Base-by-base conservation (phyloP, 2,329 filamentous ascomycete species). In the Pseudopyrenochaeta lycopersici region DNA sequence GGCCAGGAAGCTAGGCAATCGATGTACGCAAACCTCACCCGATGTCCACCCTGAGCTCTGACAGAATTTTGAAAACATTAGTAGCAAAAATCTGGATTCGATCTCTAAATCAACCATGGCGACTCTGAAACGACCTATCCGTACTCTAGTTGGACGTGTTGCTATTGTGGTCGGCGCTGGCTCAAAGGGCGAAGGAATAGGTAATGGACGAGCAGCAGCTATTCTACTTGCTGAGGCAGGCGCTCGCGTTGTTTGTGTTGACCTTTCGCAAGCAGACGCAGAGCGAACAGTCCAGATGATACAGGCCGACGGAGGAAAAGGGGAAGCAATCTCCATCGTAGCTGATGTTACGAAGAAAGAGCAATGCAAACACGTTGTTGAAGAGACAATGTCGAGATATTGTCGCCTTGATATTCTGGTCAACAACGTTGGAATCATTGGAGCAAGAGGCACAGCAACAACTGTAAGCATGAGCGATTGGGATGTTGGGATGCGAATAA, bases 211-310 rank as follows among this genome's bases (percentile, higher is more conserved):
- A 23, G 87, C 90, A 1, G 84, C 87, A 1, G 89, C 90, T 1
- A 82, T 92, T 14, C 80, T 93, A 0, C 93, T 89, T 60, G 90
- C 90, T 23, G 87, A 90, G 80, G 90, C 93, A 74, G 90, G 90
- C 4, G 89, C 89, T 15, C 85, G 89, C 52, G 84, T 83, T 29
- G 79, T 88, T 46, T 90, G 93, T 61, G 82, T 85, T 5, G 90
- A 93, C 65, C 80, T 91, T 1, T 85, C 88, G 0, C 83, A 88
- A 18, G 90, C 93, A 72, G 85, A 92, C 72, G 90, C 90, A 0
- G 80, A 88, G 60, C 84, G 89, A 59, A 92, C 90, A 15, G 89
- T 88, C 77, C 82, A 81, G 62, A 76, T 82, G 56, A 88, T 92
- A 1, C 85, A 91, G 67, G 79, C 84, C 18, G 79, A 85, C 46